Evolutionary conservation across 2,329 filamentous ascomycete species (phyloP).

Genomic region (Fusarium penzigii): DNA sequence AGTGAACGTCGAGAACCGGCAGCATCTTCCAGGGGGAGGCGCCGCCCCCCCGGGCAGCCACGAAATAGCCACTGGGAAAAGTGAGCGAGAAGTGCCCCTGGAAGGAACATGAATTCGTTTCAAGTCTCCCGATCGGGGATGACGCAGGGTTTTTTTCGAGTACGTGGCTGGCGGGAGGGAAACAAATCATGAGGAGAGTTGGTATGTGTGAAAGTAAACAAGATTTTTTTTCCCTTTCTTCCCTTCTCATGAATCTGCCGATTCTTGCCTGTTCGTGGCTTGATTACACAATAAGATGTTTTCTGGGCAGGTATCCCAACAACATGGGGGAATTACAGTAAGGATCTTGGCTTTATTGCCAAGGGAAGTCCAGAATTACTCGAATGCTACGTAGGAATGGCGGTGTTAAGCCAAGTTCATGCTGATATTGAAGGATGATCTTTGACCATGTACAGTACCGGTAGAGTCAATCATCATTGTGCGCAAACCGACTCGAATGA

Average conservation of each 20-base stretch:
- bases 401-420: neutral
- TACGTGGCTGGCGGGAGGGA: slow-evolving; percentile 18
- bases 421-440: neutral
- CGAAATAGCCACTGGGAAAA: slow-evolving; percentile 21
- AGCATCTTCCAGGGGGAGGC: slow-evolving; percentile 27
- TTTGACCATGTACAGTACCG: neutral
- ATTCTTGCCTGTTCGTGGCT: slow-evolving; percentile 8
- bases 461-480: too few species aligned
- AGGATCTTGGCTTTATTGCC: too few species aligned
- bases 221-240: too few species aligned
- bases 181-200: slow-evolving; percentile 2
- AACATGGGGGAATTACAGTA: too few species aligned
- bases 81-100: slow-evolving; percentile 11
- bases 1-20: slow-evolving; percentile 8
- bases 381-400: neutral
- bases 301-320: neutral
- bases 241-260: slow-evolving; percentile 8
- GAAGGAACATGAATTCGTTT: slow-evolving; percentile 15
- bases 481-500: too few species aligned
- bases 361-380: too few species aligned
- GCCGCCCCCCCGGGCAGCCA: slow-evolving; percentile 22
- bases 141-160: slow-evolving; percentile 1
- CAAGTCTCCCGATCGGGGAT: slow-evolving; percentile 27
- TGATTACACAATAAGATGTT: neutral
- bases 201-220: too few species aligned